Evolutionary conservation across 495 filamentous ascomycete species (phyloP).

Genomic region (Penicillium chermesinum): DNA sequence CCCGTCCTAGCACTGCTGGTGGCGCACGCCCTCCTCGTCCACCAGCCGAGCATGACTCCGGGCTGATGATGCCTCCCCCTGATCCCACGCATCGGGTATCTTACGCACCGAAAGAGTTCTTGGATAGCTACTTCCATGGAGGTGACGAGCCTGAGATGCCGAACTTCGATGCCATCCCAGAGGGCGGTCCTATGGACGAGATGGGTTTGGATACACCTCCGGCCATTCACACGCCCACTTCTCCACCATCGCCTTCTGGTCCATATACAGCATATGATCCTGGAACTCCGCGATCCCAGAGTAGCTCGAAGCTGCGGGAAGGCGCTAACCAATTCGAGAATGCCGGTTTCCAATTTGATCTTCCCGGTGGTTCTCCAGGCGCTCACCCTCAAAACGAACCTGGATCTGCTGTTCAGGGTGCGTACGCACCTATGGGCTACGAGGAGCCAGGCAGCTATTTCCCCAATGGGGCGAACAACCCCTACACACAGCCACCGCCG

Average conservation of each 20-base stretch:
- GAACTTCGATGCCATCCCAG: conserved; percentile 65
- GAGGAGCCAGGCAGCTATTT: conserved; percentile 13
- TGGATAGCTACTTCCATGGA: conserved; percentile 39
- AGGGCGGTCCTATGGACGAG: conserved; percentile 43
- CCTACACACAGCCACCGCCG: conserved; percentile 12
- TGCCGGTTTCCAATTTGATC: conserved; percentile 60
- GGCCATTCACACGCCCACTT: conserved; percentile 15
- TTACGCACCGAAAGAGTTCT: conserved; percentile 29
- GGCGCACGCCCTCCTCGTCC: conserved; percentile 14
- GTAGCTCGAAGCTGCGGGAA: conserved; percentile 61
- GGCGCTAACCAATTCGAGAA: conserved; percentile 47
- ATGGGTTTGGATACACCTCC: conserved; percentile 39
- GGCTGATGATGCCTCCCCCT: conserved; percentile 13
- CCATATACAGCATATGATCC: conserved; percentile 35
- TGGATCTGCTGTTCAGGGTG: conserved; percentile 34
- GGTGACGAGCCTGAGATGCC: conserved; percentile 56
- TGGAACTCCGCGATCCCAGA: conserved; percentile 49
- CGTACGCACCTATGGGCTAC: conserved; percentile 21
- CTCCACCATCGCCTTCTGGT: conserved; percentile 16
- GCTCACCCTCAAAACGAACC: conserved; percentile 19
- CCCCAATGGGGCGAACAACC: conserved; percentile 9
- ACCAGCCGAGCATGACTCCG: conserved; percentile 11
- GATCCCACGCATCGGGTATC: conserved; percentile 22
- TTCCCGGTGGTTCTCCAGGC: conserved; percentile 46
- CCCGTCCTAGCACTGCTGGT: conserved; percentile 27